Base-by-base conservation (phyloP, 192 early-diverging fungal species). In the Radiomyces spectabilis region DNA sequence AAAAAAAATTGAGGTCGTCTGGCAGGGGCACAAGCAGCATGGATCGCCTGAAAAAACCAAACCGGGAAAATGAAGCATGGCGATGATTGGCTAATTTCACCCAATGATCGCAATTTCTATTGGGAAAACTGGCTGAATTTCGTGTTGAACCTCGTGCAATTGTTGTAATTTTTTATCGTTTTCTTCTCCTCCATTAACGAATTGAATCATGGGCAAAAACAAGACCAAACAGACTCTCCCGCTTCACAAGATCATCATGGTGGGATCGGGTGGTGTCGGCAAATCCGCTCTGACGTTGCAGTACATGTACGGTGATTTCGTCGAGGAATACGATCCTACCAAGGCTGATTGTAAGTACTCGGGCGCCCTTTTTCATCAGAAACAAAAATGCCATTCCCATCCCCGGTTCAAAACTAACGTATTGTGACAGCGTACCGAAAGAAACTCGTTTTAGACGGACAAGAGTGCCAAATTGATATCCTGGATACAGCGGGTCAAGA, bases 291-390 rank as follows among this genome's bases (percentile, higher is more conserved):
- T 92, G 31, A 91, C 90, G 6, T 72, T 92, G 22, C 85, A 91
- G 68, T 91, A 84, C 74, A 84, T 89, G 87, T 90, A 90, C 56
- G 88, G 90, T 53, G 88, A 92, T 73, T 92, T 92, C 71, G 84
- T 89, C 45, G 88, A 92, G 68, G 88, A 92, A 56, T 92, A 92
- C 68, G 90, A 92, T 58, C 90, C 90, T 21, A 92, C 90, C 30
- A 92, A 91, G 64, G 90, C 88, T 40, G 90, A 92, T 60, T 85
- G 57, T 59, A 59, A 59, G 57, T 39, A n/a, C n/a, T n/a, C n/a
- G n/a, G n/a, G n/a, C n/a, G n/a, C n/a, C n/a, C n/a, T n/a, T n/a
- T n/a, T n/a, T n/a, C n/a, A n/a, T n/a, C n/a, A n/a, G n/a, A n/a
- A n/a, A n/a, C n/a, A n/a, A n/a, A n/a, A n/a, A n/a, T n/a, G n/a